Conservation (phyloP, 108 stramenopile genomes). For the Nitzschia sp. region DNA sequence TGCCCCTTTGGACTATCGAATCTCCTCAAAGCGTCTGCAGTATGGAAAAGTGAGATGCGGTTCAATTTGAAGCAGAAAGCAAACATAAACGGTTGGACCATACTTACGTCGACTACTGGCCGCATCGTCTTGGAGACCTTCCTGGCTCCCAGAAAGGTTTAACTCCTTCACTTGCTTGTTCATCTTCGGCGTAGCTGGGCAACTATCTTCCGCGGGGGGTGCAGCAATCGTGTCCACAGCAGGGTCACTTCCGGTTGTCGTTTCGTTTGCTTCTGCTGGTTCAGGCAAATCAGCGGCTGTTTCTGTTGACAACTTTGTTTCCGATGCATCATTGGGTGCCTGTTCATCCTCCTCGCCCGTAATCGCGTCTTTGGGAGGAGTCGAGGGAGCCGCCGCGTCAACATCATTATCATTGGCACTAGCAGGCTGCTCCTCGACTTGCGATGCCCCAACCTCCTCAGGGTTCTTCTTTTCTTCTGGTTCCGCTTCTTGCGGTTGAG, state of each 20-base stretch:
- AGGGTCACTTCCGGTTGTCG: not conserved
- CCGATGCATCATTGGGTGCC: not conserved
- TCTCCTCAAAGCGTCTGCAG: conserved; percentile 31
- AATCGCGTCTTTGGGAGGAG: not conserved
- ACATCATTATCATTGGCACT: not conserved
- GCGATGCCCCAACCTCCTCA: not conserved
- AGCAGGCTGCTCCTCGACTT: conserved; percentile 1
- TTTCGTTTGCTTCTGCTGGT: no score
- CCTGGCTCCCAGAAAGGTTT: conserved; percentile 11
- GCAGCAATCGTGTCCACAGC: not conserved
- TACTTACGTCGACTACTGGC: conserved; percentile 24
- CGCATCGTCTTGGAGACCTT: conserved; percentile 1
- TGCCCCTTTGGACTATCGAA: conserved; percentile 32
- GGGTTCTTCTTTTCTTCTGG: conserved; percentile 2
- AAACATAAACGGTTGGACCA: no score
- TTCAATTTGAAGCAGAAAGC: not conserved
- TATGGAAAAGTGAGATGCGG: not conserved
- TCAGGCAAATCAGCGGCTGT: no score
- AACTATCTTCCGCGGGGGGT: not conserved
- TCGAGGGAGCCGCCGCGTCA: not conserved
- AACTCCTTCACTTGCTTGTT: not conserved
- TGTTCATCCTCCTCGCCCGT: not conserved
- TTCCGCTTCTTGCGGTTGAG: conserved; percentile 11
- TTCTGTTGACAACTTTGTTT: no score
- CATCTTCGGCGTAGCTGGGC: not conserved